A percentile compares a stretch with the other conserved stretches of the same genome.
Conservation (phyloP, 139 green algal genomes). For the Pleodorina starrii region DNA sequence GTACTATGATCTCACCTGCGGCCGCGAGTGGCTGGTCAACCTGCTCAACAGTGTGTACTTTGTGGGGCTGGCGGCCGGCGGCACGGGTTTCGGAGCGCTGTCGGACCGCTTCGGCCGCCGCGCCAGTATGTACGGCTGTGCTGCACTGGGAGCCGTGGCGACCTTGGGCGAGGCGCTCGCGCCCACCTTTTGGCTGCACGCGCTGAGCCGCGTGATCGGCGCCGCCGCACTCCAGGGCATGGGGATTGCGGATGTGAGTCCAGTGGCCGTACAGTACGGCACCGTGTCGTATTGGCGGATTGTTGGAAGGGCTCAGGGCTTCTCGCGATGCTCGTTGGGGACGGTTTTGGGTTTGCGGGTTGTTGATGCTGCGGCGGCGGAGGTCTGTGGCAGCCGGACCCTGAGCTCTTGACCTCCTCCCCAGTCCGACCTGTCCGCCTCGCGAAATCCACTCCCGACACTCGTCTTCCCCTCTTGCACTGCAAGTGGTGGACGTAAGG, state of each 20-base stretch:
- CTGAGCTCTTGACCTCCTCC: no score
- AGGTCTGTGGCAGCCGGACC: no score
- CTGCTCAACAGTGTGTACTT: constrained; percentile 43
- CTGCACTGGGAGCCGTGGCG: neutral
- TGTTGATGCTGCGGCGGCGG: no score
- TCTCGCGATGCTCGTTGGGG: no score
- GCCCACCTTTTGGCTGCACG: constrained; percentile 22
- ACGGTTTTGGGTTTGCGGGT: no score
- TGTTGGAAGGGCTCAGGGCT: no score
- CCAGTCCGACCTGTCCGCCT: no score
- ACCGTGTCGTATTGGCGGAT: no score
- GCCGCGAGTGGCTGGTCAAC: constrained; percentile 1
- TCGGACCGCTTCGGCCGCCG: constrained; percentile 33
- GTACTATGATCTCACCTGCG: constrained; percentile 8
- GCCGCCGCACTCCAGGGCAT: constrained; percentile 47
- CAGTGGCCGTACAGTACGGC: no score
- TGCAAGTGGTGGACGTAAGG: no score
- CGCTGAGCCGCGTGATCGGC: neutral
- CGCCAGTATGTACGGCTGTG: neutral
- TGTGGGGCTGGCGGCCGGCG: constrained; percentile 21
- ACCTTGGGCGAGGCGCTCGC: neutral
- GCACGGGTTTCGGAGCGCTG: constrained; percentile 17
- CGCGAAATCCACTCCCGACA: no score
- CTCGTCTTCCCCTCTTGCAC: no score
- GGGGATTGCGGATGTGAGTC: constrained; percentile 7